These are phyloP conservation scores for Beverwykella pulmonaria DNA, from an alignment of 495 filamentous ascomycete genomes.

Conservation along the genomic window DNA sequence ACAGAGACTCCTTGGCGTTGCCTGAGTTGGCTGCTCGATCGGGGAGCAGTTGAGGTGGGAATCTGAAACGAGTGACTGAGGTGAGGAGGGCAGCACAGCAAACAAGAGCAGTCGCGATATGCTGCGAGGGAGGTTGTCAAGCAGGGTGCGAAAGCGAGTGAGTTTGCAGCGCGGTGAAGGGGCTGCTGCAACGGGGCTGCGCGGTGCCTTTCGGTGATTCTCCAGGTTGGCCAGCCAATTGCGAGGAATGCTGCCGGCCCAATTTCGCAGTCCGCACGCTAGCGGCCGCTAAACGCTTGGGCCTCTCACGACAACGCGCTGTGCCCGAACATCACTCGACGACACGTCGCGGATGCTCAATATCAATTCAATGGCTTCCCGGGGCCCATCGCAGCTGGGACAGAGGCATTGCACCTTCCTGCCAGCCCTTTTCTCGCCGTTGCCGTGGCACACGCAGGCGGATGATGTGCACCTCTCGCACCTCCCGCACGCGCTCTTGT, in stretches of 20 bases:
- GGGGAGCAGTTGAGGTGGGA: conserved; percentile 2
- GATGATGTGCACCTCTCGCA: neutral
- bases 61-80: conserved; percentile 33
- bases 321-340: neutral
- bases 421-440: too few relatives aligned
- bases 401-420: too few relatives aligned
- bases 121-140: conserved; percentile 5
- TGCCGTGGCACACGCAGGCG: neutral
- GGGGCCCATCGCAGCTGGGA: neutral
- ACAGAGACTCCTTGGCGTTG: conserved; percentile 11
- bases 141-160: neutral
- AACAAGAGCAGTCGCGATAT: neutral
- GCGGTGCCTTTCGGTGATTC: neutral
- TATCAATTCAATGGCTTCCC: neutral
- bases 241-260: neutral
- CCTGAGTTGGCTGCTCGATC: neutral
- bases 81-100: conserved; percentile 18
- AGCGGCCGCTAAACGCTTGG: conserved; percentile 5
- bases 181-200: conserved; percentile 12
- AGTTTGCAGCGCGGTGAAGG: neutral
- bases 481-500: neutral
- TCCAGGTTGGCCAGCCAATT: conserved; percentile 20
- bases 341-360: neutral
- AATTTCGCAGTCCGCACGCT: neutral
- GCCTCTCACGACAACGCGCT: neutral